Percentiles rank a stretch among this genome's conserved stretches.
Conservation (phyloP, 352 stramenopile species). For the Plasmopara halstedii region DNA sequence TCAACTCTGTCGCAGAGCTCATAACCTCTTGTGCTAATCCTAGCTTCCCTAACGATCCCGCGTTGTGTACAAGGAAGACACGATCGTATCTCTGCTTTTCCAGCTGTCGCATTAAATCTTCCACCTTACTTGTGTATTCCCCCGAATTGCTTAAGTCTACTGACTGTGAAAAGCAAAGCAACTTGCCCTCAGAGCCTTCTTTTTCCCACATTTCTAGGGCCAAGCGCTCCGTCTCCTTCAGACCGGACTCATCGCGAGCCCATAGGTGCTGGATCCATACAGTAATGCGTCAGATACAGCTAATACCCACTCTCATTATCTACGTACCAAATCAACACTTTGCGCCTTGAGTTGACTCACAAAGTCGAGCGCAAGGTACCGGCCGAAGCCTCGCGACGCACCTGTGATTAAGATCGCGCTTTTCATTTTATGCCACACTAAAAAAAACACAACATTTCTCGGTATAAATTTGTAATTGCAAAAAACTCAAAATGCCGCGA, state of each 20-base stretch:
- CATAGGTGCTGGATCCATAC: slow-evolving; percentile 35
- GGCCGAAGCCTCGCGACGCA: slow-evolving; percentile 79
- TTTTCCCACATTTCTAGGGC: slow-evolving; percentile 24
- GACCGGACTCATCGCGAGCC: slow-evolving; percentile 39
- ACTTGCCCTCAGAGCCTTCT: neutral
- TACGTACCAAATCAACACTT: slow-evolving; percentile 47
- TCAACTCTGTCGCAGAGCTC: slow-evolving; percentile 32
- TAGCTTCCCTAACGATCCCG: slow-evolving; percentile 66
- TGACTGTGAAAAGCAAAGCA: slow-evolving; percentile 27
- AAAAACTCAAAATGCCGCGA: slow-evolving; percentile 2
- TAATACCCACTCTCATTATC: no score
- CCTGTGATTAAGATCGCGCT: slow-evolving; percentile 69
- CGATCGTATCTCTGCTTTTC: slow-evolving; percentile 26
- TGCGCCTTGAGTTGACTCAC: slow-evolving; percentile 21
- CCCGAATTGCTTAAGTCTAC: slow-evolving; percentile 40
- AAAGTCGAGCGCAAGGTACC: slow-evolving; percentile 69
- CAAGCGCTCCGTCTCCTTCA: slow-evolving; percentile 49
- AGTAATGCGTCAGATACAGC: slow-evolving; percentile 2
- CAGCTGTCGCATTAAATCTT: slow-evolving; percentile 26
- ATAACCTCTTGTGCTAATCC: slow-evolving; percentile 43
- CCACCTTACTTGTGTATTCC: slow-evolving; percentile 47
- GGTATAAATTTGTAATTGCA: neutral
- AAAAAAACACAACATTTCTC: neutral
- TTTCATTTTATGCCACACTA: slow-evolving; percentile 6
- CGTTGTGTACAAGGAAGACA: slow-evolving; percentile 78